Percentiles rank a stretch among this genome's conserved stretches.
These are phyloP conservation scores for Whalleya microplaca DNA, from an alignment of 2,329 filamentous ascomycete genomes.

Conservation along the genomic window DNA sequence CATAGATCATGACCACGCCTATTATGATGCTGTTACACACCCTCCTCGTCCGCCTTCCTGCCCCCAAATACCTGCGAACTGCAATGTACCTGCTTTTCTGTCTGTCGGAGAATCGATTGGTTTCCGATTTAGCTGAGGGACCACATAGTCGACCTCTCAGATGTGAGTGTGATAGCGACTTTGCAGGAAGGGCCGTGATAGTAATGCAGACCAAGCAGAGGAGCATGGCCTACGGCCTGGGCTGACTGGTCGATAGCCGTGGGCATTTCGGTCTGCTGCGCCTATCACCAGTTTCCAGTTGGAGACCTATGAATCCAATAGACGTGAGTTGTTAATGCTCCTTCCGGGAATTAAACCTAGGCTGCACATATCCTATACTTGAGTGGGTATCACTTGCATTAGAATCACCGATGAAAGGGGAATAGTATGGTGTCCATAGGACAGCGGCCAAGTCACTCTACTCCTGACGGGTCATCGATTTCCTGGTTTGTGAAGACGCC, in stretches of 20 bases:
- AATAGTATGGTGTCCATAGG: slow-evolving; percentile 29
- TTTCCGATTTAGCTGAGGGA: slow-evolving; percentile 20
- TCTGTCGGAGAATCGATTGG: slow-evolving; percentile 27
- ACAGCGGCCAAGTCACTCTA: slow-evolving; percentile 28
- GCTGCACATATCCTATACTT: slow-evolving; percentile 2
- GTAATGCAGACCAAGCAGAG: slow-evolving; percentile 22
- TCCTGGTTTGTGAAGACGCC: slow-evolving; percentile 24
- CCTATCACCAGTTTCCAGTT: slow-evolving; percentile 29
- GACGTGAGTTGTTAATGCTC: slow-evolving; percentile 16
- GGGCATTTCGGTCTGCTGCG: slow-evolving; percentile 28
- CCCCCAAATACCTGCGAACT: slow-evolving; percentile 15
- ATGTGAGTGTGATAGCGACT: slow-evolving; percentile 31
- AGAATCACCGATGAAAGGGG: slow-evolving; percentile 31
- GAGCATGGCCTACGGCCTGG: slow-evolving; percentile 26
- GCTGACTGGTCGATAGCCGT: slow-evolving; percentile 24
- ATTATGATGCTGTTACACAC: slow-evolving; percentile 22
- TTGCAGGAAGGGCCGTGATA: slow-evolving; percentile 24
- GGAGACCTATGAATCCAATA: slow-evolving; percentile 24
- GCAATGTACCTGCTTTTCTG: slow-evolving; percentile 36
- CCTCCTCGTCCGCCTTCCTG: slow-evolving; percentile 3
- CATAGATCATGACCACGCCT: slow-evolving; percentile 26
- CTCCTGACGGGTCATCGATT: slow-evolving; percentile 7
- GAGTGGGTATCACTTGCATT: slow-evolving; percentile 33
- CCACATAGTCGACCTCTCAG: slow-evolving; percentile 24
- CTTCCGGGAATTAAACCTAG: slow-evolving; percentile 19